Conservation (phyloP, 2,329 filamentous ascomycete species). For the Cordyceps militaris region DNA sequence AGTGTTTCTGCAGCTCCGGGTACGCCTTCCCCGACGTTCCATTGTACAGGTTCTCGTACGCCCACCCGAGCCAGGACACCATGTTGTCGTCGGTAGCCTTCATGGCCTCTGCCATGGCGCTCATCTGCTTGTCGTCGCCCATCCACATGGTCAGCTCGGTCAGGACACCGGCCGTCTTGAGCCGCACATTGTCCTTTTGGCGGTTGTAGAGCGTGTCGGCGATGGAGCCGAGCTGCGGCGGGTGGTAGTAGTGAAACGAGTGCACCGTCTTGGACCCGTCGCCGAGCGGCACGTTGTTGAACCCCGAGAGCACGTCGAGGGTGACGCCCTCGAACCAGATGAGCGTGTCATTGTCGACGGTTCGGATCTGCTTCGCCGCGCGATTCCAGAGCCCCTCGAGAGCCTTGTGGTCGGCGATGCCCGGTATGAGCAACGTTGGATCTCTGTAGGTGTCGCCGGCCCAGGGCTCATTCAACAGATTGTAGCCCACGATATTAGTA, state of each 20-base stretch:
- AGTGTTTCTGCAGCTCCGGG: constrained; percentile 15
- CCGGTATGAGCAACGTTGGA: constrained; percentile 14
- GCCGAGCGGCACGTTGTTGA: constrained; percentile 16
- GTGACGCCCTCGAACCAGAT: constrained; percentile 18
- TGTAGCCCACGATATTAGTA: constrained; percentile 16
- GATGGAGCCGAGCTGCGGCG: constrained; percentile 16
- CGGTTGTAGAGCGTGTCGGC: constrained; percentile 14
- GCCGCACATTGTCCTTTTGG: constrained; percentile 15
- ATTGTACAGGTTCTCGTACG: constrained; percentile 18
- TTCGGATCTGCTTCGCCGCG: constrained; percentile 15
- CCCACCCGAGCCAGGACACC: constrained; percentile 18
- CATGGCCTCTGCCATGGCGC: constrained; percentile 14
- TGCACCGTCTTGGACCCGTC: constrained; percentile 17
- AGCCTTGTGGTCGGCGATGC: constrained; percentile 14
- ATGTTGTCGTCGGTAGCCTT: constrained; percentile 15
- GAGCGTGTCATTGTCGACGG: constrained; percentile 17
- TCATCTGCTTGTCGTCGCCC: constrained; percentile 16
- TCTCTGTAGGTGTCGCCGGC: constrained; percentile 16
- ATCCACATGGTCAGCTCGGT: constrained; percentile 18
- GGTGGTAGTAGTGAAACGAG: constrained; percentile 18
- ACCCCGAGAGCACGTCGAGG: constrained; percentile 15
- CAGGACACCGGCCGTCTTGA: constrained; percentile 16
- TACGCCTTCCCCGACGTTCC: constrained; percentile 13
- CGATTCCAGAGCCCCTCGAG: constrained; percentile 17
- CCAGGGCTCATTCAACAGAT: constrained; percentile 18